Base-by-base conservation (phyloP, 2,329 filamentous ascomycete species). In the Phymatotrichopsis omnivora region DNA sequence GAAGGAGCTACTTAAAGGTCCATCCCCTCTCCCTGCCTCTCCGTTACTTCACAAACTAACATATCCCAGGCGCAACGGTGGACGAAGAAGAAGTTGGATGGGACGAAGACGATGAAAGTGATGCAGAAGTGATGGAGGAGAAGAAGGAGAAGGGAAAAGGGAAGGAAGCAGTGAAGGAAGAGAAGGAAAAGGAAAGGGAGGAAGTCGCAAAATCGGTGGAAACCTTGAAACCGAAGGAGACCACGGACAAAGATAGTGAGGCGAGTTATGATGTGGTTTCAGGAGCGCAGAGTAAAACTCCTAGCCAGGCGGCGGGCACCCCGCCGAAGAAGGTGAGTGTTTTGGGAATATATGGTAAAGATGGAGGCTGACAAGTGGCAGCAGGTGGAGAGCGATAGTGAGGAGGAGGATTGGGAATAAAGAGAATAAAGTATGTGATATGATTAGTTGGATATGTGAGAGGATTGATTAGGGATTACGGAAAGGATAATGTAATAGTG, bases 211-310 rank as follows among this genome's bases (percentile, higher is more conserved):
- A 24, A 22, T 35, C 16, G 53, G 52, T 67, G 50, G 60, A 60
- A 33, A 61, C 60, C n/a, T 67, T 76, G 36, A 85, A 85, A 63
- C 72, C 78, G 20, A 57, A 54, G 42, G 67, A 68, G 29, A 93
- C 86, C 20, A 82, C 93, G 59, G 86, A 94, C 60, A 82, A 86
- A 62, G 91, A 91, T 59, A 95, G 89, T 62, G 91, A 98, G 58
- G 85, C 85, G 14, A 94, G 86, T 67, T 98, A 98, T 63, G 91
- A 98, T 62, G 73, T 98, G 25, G 85, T 98, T 34, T 87, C 82
- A 40, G 83, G 82, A 37, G 75, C 76, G 33, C 77, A 80, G 28
- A 94, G 84, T 62, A 82, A 83, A 54, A 80, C 85, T 14, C 82
- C 85, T 1, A 73, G 74, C 4, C 78, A 73, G 49, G 76, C 76